Conservation (phyloP, 345 rosid species). For the Pistacia integerrima region DNA sequence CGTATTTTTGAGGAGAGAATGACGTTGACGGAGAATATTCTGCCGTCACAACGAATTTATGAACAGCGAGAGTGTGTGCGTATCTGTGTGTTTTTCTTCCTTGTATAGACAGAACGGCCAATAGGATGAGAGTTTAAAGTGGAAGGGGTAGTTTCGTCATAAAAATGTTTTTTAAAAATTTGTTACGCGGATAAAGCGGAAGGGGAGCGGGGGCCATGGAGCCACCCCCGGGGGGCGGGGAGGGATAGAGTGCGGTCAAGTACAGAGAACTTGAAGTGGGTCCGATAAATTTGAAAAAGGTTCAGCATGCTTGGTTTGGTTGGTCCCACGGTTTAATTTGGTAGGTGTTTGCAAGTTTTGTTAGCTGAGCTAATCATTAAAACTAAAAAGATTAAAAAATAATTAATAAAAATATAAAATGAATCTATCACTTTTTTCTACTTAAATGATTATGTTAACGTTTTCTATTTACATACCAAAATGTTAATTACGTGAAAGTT, state of each 20-base stretch:
- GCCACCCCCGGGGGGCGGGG: background rate
- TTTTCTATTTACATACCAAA: too few relatives aligned
- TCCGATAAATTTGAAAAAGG: background rate
- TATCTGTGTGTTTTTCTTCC: background rate
- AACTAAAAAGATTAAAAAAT: too few relatives aligned
- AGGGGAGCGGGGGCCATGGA: constrained; percentile 18
- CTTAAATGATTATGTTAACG: too few relatives aligned
- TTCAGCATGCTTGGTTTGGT: background rate
- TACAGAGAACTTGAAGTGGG: background rate
- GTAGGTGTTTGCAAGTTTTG: too few relatives aligned
- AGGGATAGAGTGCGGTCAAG: background rate
- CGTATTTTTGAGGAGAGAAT: background rate
- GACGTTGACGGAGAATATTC: constrained; percentile 21
- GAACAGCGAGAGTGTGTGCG: background rate
- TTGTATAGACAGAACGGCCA: background rate
- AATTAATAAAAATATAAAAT: too few relatives aligned
- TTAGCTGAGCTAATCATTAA: too few relatives aligned
- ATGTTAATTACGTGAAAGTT: too few relatives aligned
- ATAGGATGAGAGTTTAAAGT: background rate
- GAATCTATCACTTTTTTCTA: too few relatives aligned
- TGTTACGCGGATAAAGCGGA: constrained; percentile 41
- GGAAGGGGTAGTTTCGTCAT: constrained; percentile 35
- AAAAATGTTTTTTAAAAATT: constrained; percentile 16
- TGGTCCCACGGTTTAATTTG: too few relatives aligned
- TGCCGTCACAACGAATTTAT: constrained; percentile 11